Percentiles rank a stretch among this genome's conserved stretches.
Evolutionary conservation across 1,284 basidiomycete species (phyloP).

Genomic region (Rhodotorula sp.): DNA sequence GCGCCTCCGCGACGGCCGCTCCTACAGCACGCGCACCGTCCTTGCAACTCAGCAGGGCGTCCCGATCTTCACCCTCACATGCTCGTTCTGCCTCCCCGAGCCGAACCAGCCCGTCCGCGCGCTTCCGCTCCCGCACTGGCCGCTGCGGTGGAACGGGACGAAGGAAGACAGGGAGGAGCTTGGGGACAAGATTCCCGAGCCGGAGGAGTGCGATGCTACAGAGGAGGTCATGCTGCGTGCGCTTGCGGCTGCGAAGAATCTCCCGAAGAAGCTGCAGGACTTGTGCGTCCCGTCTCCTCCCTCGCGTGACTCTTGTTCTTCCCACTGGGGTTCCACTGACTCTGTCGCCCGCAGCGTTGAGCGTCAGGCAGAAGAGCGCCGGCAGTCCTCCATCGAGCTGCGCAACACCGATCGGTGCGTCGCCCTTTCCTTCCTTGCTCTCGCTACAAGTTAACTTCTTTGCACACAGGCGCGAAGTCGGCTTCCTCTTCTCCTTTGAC

Average conservation of each 20-base stretch:
- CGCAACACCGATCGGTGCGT: constrained; percentile 38
- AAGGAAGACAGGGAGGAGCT: constrained; percentile 54
- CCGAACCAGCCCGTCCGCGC: constrained; percentile 59
- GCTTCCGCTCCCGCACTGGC: constrained; percentile 29
- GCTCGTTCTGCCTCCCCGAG: constrained; percentile 82
- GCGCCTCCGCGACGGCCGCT: constrained; percentile 66
- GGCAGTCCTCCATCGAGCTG: constrained; percentile 43
- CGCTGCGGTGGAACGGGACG: constrained; percentile 51
- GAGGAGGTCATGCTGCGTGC: constrained; percentile 41
- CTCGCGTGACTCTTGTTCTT: background rate
- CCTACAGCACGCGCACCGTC: constrained; percentile 72
- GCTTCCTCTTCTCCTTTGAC: constrained; percentile 43
- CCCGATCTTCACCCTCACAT: constrained; percentile 77
- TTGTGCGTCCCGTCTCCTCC: constrained; percentile 27
- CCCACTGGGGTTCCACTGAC: too few species aligned
- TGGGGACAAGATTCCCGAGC: constrained; percentile 35
- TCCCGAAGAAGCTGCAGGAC: constrained; percentile 41
- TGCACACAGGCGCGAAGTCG: constrained; percentile 58
- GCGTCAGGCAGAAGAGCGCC: constrained; percentile 40
- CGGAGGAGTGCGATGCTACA: constrained; percentile 42
- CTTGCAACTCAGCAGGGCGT: constrained; percentile 73
- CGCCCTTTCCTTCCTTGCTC: background rate
- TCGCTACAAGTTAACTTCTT: background rate
- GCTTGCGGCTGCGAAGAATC: constrained; percentile 25
- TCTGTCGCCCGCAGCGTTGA: constrained; percentile 21